A percentile compares a stretch with the other conserved stretches of the same genome.
Conservation (phyloP, 768 basidiomycete species). For the Suillus paluster region DNA sequence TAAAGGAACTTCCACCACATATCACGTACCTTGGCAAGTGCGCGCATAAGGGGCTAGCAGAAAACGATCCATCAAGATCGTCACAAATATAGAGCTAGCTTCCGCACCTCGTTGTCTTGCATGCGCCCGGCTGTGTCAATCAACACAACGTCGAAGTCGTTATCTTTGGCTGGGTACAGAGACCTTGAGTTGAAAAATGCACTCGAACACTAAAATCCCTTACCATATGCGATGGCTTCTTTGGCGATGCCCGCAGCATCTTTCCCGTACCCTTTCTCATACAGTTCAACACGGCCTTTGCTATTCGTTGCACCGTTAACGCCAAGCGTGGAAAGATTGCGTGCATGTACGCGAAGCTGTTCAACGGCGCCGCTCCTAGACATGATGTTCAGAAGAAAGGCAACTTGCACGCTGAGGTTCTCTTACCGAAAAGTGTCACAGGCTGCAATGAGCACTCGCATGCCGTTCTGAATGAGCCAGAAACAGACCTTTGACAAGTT, state of each 20-base stretch:
- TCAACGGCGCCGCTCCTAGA: constrained; percentile 95
- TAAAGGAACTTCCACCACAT: not conserved
- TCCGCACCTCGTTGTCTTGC: constrained; percentile 95
- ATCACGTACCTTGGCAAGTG: constrained; percentile 80
- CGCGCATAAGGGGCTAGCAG: constrained; percentile 82
- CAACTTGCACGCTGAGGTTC: not conserved
- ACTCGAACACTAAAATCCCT: too few relatives aligned
- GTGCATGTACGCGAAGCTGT: constrained; percentile 96
- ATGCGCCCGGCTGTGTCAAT: constrained; percentile 98
- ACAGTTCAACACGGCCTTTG: constrained; percentile 94
- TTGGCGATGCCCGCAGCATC: constrained; percentile 97
- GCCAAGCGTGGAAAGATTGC: constrained; percentile 87
- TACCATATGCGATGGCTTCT: constrained; percentile 90
- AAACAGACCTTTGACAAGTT: constrained; percentile 99
- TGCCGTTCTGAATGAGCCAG: constrained; percentile 96
- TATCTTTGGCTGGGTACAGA: constrained; percentile 68
- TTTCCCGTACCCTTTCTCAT: constrained; percentile 96
- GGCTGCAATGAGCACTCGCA: constrained; percentile 93
- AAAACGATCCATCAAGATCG: constrained; percentile 11
- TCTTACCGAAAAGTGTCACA: constrained; percentile 94
- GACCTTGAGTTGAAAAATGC: constrained; percentile 10
- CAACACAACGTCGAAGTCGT: constrained; percentile 93
- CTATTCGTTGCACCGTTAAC: too few relatives aligned
- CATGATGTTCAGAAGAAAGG: constrained; percentile 3
- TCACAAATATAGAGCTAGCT: not conserved